A percentile compares a stretch with the other conserved stretches of the same genome.
phyloP scores from a whole-genome alignment of 768 basidiomycete species.

The Pisolithus orientalis region DNA sequence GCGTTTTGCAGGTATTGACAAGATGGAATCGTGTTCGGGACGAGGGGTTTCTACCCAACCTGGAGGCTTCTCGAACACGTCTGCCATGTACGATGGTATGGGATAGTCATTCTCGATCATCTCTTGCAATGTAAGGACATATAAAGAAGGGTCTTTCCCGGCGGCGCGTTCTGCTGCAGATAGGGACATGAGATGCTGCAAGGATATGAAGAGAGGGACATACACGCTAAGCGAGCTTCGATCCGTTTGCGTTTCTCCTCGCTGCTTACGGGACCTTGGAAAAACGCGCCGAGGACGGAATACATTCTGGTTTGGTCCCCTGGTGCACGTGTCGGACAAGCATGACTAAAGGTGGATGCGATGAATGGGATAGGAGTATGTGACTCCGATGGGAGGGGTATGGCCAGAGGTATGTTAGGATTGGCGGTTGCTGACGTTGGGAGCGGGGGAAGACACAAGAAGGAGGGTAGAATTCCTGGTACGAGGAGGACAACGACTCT shows the following conservation, averaged over 20 bases:
- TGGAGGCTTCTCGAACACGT: conserved; percentile 52
- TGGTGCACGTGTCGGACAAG: conserved; percentile 88
- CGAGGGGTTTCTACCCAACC: conserved; percentile 86
- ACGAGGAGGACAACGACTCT: conserved; percentile 77
- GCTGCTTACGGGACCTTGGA: conserved; percentile 71
- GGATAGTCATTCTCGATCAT: conserved; percentile 96
- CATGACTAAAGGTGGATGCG: conserved; percentile 81
- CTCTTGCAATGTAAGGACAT: conserved; percentile 71
- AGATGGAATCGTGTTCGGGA: conserved; percentile 24
- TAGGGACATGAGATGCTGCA: conserved; percentile 1
- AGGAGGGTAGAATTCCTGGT: conserved; percentile 76
- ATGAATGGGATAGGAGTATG: conserved; percentile 54
- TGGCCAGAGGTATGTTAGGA: conserved; percentile 48
- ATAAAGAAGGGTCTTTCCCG: conserved; percentile 60
- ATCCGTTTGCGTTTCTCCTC: conserved; percentile 72
- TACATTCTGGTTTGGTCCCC: conserved; percentile 85
- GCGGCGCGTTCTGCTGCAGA: conserved; percentile 50
- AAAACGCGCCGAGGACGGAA: conserved; percentile 76
- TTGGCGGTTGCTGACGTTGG: conserved; percentile 62
- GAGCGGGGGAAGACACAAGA: conserved; percentile 65
- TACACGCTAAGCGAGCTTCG: conserved; percentile 36
- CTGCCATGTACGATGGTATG: conserved; percentile 77
- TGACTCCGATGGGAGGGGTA: conserved; percentile 31
- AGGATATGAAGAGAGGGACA: conserved; percentile 18
- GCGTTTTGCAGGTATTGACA: conserved; percentile 26